Base-by-base conservation (phyloP, 257 asterid genomes). In the Jasminum sambac region DNA sequence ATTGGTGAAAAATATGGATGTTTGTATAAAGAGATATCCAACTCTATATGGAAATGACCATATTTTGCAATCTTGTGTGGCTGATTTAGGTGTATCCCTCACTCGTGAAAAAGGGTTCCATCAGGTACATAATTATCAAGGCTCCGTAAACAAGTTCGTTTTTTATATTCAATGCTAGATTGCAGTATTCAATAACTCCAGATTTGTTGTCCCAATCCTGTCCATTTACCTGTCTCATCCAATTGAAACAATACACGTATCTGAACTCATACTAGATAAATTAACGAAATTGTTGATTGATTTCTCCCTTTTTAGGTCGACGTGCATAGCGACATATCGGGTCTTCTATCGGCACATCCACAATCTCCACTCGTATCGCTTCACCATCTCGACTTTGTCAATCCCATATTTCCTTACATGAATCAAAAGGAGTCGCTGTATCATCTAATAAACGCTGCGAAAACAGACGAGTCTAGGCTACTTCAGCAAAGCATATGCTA, bases 71-170 rank as follows among this genome's bases (percentile, higher is more conserved):
- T 78, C 79, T 1, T 85, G 86, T n/a, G 78, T 85, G 0, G 82
- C 86, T 39, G 88, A 85, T 52, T 59, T 80, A 17, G 90, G 90
- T 0, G 83, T 83, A 11, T 69, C 83, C 40, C 58, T 83, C 5
- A 78, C 90, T 25, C 66, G 40, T 0, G 78, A 83, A 14, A 69
- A 63, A 12, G 90, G 88, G 0, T 70, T 83, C 63, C 90, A 85
- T 74, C 90, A 85, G 87, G 85, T 81, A n/a, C n/a, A n/a, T n/a
- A 76, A 55, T 30, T 30, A 30, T 1, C 26, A 21, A 23, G 1
- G 19, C 62, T 55, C 59, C 8, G 6, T 48, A 19, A n/a, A n/a
- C n/a, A n/a, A n/a, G n/a, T n/a, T n/a, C n/a, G n/a, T n/a, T n/a
- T n/a, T n/a, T n/a, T n/a, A n/a, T n/a, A n/a, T n/a, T n/a, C n/a